Conservation (phyloP, 805 yeast genomes). For the Saccharomyces paradoxus region DNA sequence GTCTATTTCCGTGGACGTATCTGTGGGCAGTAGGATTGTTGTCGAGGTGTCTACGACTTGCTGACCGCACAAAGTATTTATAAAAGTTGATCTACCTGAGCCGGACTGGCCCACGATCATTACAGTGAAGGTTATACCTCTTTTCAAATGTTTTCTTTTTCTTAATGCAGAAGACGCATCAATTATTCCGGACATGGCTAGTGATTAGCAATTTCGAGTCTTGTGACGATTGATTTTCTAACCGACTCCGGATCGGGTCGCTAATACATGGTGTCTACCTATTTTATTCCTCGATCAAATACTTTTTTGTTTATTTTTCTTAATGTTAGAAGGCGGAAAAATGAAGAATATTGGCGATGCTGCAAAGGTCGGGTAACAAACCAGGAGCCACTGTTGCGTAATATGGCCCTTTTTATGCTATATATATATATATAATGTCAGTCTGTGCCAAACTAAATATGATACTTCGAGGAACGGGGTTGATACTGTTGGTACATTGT, state of each 20-base stretch:
- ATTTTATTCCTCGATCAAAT: neutral
- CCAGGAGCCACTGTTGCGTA: too few relatives aligned
- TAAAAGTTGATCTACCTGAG: slow-evolving; percentile 83
- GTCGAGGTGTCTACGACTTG: slow-evolving; percentile 69
- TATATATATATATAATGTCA: too few relatives aligned
- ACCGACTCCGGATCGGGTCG: neutral
- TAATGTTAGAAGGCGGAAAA: neutral
- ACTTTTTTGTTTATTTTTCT: neutral
- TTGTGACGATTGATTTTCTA: neutral
- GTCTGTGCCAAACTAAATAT: too few relatives aligned
- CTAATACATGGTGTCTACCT: neutral
- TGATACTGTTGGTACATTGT: too few relatives aligned
- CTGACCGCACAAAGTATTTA: slow-evolving; percentile 84
- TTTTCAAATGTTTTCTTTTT: slow-evolving; percentile 73
- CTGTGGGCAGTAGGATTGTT: slow-evolving; percentile 48
- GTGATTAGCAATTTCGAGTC: neutral
- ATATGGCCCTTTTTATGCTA: too few relatives aligned
- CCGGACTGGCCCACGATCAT: slow-evolving; percentile 88
- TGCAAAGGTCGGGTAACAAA: neutral
- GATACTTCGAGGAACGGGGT: too few relatives aligned
- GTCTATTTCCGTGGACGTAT: slow-evolving; percentile 40
- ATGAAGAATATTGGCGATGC: neutral
- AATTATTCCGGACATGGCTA: slow-evolving; percentile 38
- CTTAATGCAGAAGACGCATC: slow-evolving; percentile 50
- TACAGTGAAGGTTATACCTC: slow-evolving; percentile 75